Conservation (phyloP, 805 yeast species). For the Wickerhamia fluorescens region DNA sequence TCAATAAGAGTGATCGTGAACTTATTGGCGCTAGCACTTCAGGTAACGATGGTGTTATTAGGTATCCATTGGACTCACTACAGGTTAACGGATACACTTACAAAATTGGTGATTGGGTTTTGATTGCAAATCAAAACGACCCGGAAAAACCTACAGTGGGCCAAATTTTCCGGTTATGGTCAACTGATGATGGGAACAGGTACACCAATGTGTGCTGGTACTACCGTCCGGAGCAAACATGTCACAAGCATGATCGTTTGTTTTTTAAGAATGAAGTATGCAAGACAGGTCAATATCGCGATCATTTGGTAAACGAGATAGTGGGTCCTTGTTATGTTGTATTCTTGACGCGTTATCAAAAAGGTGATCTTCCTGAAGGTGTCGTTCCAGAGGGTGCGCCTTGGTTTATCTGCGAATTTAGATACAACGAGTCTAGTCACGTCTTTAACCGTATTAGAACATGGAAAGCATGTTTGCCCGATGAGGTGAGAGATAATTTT, state of each 20-base stretch:
- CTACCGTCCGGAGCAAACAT: constrained; percentile 95
- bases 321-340: constrained; percentile 92
- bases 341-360: constrained; percentile 87
- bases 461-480: constrained; percentile 98
- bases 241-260: constrained; percentile 82
- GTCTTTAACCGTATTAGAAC: constrained; percentile 92
- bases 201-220: constrained; percentile 98
- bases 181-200: constrained; percentile 70
- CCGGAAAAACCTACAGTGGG: constrained; percentile 86
- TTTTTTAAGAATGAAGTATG: constrained; percentile 93
- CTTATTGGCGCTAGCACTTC: constrained; percentile 40
- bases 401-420: constrained; percentile 87
- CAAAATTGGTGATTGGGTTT: constrained; percentile 92
- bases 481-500: constrained; percentile 81
- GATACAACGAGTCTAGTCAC: constrained; percentile 87
- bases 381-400: constrained; percentile 68
- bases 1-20: constrained; percentile 76
- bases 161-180: constrained; percentile 91
- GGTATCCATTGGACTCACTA: constrained; percentile 75
- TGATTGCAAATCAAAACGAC: constrained; percentile 82
- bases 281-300: constrained; percentile 94
- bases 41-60: constrained; percentile 44
- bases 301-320: constrained; percentile 82
- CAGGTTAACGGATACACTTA: constrained; percentile 66
- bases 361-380: constrained; percentile 77